Conservation (phyloP, 148 eudicot species). For the Linanthus parryae region DNA sequence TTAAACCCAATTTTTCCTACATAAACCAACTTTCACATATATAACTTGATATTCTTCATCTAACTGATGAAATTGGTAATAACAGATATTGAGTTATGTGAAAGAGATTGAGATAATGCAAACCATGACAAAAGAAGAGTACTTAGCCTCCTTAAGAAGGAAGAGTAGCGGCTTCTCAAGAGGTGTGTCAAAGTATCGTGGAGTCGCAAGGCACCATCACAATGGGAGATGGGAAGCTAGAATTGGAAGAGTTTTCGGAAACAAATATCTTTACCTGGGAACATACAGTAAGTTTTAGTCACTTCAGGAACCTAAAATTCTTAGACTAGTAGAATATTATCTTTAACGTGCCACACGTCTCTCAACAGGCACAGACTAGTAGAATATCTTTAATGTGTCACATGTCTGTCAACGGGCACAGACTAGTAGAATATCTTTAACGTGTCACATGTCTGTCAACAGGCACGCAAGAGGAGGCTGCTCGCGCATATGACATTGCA, state of each 20-base stretch:
- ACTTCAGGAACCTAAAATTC: too few relatives aligned
- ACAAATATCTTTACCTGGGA: constrained; percentile 62
- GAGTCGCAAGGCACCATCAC: constrained; percentile 58
- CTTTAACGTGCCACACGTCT: too few relatives aligned
- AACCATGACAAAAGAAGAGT: constrained; percentile 41
- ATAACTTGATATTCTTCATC: too few relatives aligned
- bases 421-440: constrained; percentile 30
- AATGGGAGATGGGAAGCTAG: constrained; percentile 71
- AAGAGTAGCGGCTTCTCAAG: constrained; percentile 49
- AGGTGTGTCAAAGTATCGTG: constrained; percentile 51
- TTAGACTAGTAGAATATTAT: too few relatives aligned
- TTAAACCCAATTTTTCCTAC: not conserved
- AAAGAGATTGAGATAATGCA: constrained; percentile 39
- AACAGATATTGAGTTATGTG: constrained; percentile 33
- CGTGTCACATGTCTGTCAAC: constrained; percentile 3
- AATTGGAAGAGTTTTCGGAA: constrained; percentile 61
- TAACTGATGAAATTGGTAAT: constrained; percentile 1
- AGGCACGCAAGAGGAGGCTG: constrained; percentile 41
- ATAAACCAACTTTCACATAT: not conserved
- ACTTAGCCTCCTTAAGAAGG: constrained; percentile 45
- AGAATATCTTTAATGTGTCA: too few relatives aligned
- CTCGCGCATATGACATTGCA: constrained; percentile 34
- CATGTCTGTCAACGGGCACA: too few relatives aligned
- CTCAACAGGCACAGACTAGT: too few relatives aligned
- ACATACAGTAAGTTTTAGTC: constrained; percentile 54